These are phyloP conservation scores for Nitzschia sp. DNA, from an alignment of 108 stramenopile genomes.

Conservation along the genomic window DNA sequence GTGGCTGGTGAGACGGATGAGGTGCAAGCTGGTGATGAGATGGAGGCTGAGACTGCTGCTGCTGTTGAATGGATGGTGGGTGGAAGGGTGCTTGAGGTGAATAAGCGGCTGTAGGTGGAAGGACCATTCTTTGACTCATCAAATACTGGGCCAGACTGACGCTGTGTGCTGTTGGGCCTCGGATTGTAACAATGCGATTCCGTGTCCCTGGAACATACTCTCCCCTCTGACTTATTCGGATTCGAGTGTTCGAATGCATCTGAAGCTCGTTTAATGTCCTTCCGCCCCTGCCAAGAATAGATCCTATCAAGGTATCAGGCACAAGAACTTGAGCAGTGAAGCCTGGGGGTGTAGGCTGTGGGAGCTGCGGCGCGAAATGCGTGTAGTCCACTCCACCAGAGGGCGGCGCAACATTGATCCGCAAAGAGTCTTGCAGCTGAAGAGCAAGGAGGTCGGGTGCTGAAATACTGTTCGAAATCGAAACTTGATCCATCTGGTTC, in stretches of 20 bases:
- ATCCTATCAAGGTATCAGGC: slow-evolving; percentile 71
- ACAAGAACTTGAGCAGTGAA: slow-evolving; percentile 53
- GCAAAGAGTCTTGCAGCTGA: slow-evolving; percentile 39
- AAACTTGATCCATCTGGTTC: slow-evolving; percentile 13
- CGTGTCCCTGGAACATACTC: slow-evolving; percentile 77
- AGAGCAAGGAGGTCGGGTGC: slow-evolving; percentile 51
- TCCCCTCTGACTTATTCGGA: slow-evolving; percentile 71
- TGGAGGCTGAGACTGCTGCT: slow-evolving; percentile 3
- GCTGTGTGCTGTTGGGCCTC: slow-evolving; percentile 60
- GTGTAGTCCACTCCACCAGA: slow-evolving; percentile 18
- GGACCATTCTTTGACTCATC: slow-evolving; percentile 60
- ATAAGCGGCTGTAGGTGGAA: slow-evolving; percentile 47
- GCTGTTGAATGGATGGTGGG: slow-evolving; percentile 12
- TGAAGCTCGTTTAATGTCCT: slow-evolving; percentile 66
- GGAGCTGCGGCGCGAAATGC: slow-evolving; percentile 33
- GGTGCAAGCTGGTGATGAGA: neutral
- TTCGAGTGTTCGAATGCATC: slow-evolving; percentile 55
- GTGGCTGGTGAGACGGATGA: slow-evolving; percentile 14
- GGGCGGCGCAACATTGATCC: slow-evolving; percentile 10
- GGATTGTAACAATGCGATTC: slow-evolving; percentile 70
- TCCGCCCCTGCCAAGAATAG: slow-evolving; percentile 70
- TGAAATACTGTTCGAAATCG: slow-evolving; percentile 33
- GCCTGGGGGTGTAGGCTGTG: slow-evolving; percentile 26
- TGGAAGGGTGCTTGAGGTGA: slow-evolving; percentile 12
- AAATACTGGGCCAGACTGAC: slow-evolving; percentile 57